phyloP scores from a whole-genome alignment of 139 green algal species.

The Micractinium conductrix region DNA sequence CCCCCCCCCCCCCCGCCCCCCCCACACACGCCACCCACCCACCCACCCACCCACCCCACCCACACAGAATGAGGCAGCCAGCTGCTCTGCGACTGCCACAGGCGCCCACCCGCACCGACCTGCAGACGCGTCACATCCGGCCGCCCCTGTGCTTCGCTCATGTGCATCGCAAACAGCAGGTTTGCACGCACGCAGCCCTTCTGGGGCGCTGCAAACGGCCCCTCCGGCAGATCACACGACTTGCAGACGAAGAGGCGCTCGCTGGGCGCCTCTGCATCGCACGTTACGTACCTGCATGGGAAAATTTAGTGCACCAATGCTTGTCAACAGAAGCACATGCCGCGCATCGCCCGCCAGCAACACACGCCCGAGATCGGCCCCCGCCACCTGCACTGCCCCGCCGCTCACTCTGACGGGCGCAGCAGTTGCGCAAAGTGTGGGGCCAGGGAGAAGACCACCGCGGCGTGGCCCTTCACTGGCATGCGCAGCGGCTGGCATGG shows the following conservation, averaged over 20 bases:
- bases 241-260: conserved; percentile 26
- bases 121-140: neutral
- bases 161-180: conserved; percentile 22
- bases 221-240: neutral
- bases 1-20: too few relatives aligned
- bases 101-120: neutral
- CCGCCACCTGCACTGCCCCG: too few relatives aligned
- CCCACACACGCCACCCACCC: too few relatives aligned
- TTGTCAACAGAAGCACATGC: too few relatives aligned
- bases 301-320: too few relatives aligned
- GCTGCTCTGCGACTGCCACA: neutral
- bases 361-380: too few relatives aligned
- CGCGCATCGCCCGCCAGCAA: too few relatives aligned
- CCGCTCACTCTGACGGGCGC: neutral
- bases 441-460: neutral
- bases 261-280: neutral
- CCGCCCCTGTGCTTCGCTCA: neutral
- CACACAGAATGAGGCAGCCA: neutral
- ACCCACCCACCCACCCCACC: too few relatives aligned
- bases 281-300: neutral
- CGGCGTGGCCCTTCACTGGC: neutral
- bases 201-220: neutral
- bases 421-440: conserved; percentile 5
- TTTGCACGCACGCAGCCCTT: conserved; percentile 7
- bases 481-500: conserved; percentile 2